These are phyloP conservation scores for Castanospermum australe DNA, from an alignment of 306 rosid genomes.

Conservation along the genomic window DNA sequence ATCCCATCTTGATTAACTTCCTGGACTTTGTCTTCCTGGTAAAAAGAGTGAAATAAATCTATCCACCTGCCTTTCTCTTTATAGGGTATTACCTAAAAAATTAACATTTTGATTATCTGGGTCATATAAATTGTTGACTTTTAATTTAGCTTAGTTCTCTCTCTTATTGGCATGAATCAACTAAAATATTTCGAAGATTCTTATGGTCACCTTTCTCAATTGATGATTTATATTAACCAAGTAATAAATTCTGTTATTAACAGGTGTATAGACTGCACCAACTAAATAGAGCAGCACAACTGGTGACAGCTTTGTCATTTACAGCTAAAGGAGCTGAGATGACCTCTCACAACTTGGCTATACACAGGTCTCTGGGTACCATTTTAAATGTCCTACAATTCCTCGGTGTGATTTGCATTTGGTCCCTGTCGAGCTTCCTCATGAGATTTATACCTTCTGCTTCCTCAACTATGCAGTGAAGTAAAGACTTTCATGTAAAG, in stretches of 20 bases:
- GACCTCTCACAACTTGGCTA: conserved; percentile 88
- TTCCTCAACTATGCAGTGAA: conserved; percentile 39
- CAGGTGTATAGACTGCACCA: conserved; percentile 98
- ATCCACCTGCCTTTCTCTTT: neutral
- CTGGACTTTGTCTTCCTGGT: neutral
- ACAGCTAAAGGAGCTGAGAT: conserved; percentile 94
- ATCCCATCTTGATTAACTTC: neutral
- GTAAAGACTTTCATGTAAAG: conserved; percentile 7
- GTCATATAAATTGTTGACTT: neutral
- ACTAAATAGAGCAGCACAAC: conserved; percentile 93
- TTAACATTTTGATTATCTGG: neutral
- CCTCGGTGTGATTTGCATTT: conserved; percentile 93
- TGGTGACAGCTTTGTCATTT: conserved; percentile 93
- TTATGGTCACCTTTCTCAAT: neutral
- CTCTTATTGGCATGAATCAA: conserved; percentile 6
- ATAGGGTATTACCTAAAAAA: neutral
- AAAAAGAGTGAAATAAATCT: neutral
- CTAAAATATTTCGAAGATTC: neutral
- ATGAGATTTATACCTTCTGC: conserved; percentile 72
- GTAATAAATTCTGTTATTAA: conserved; percentile 10
- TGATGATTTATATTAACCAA: neutral
- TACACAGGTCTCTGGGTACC: conserved; percentile 83
- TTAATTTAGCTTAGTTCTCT: neutral
- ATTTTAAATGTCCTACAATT: conserved; percentile 84
- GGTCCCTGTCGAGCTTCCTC: conserved; percentile 96